Conservation (phyloP, 306 rosid species). For the Sicyos edulis region DNA sequence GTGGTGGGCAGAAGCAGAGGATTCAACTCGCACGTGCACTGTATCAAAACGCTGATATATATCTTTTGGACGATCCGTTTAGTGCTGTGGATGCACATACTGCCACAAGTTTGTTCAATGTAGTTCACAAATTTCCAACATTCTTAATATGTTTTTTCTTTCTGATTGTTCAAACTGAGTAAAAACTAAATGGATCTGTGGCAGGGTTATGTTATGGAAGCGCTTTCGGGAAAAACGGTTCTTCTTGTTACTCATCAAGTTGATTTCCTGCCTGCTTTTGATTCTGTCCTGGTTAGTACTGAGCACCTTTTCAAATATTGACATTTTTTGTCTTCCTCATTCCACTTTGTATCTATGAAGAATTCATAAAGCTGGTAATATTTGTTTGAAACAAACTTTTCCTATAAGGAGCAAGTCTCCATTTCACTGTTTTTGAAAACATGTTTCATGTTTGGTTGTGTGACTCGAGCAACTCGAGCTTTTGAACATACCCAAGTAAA, state of each 20-base stretch:
- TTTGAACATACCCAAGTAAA: background rate
- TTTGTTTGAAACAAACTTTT: background rate
- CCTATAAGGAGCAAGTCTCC: background rate
- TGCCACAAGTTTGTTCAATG: constrained; percentile 71
- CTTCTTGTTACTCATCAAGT: constrained; percentile 97
- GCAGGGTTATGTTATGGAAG: constrained; percentile 78
- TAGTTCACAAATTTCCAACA: constrained; percentile 29
- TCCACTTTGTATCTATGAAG: background rate
- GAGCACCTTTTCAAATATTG: background rate
- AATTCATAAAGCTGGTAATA: background rate
- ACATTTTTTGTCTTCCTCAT: background rate
- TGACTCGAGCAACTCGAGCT: background rate
- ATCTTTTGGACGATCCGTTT: constrained; percentile 94
- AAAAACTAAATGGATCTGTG: constrained; percentile 11
- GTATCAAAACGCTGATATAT: constrained; percentile 81
- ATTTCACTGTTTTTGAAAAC: background rate
- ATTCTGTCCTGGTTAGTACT: constrained; percentile 61
- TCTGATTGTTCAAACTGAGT: background rate
- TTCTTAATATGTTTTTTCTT: background rate
- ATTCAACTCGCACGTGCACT: constrained; percentile 96
- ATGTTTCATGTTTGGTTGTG: background rate
- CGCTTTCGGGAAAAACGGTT: constrained; percentile 64
- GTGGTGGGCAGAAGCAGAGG: constrained; percentile 95
- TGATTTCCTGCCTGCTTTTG: constrained; percentile 86
- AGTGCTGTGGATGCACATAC: constrained; percentile 98